A percentile compares a stretch with the other conserved stretches of the same genome.
Conservation (phyloP, 2,329 filamentous ascomycete genomes). For the Coccinonectria pachysandricola region DNA sequence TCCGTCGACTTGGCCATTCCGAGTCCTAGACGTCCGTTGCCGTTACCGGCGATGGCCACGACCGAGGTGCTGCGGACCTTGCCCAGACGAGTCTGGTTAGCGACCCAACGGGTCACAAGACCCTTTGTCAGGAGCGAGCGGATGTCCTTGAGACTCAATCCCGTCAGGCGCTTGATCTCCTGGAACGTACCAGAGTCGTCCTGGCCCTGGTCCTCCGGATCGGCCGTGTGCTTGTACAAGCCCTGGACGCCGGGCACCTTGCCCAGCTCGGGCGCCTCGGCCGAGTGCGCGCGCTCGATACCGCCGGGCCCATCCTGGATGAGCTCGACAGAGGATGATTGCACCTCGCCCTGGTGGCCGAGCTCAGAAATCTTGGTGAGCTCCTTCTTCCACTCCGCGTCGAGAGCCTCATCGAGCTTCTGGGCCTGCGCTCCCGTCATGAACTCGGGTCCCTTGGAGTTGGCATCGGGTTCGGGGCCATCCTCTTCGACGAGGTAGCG, state of each 20-base stretch:
- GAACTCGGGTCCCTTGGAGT: constrained; percentile 15
- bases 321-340: constrained; percentile 26
- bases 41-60: constrained; percentile 77
- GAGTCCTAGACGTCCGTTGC: constrained; percentile 74
- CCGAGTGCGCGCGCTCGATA: constrained; percentile 26
- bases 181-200: constrained; percentile 42
- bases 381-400: constrained; percentile 28
- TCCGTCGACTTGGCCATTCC: constrained; percentile 86
- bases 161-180: constrained; percentile 44
- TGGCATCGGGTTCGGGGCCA: constrained; percentile 15
- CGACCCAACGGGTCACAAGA: constrained; percentile 63
- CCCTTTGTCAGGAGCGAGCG: constrained; percentile 54
- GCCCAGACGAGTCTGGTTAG: constrained; percentile 92
- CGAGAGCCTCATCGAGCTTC: constrained; percentile 28
- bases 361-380: constrained; percentile 24
- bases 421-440: constrained; percentile 25
- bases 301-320: constrained; percentile 27
- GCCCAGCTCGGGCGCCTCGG: constrained; percentile 39
- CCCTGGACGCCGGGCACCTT: constrained; percentile 44
- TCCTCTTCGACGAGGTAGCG: constrained; percentile 27
- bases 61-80: constrained; percentile 73
- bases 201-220: constrained; percentile 39
- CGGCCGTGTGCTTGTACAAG: constrained; percentile 36
- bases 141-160: constrained; percentile 43
- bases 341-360: constrained; percentile 21